phyloP scores from a whole-genome alignment of 2,329 filamentous ascomycete genomes.

The Nemania sp. region DNA sequence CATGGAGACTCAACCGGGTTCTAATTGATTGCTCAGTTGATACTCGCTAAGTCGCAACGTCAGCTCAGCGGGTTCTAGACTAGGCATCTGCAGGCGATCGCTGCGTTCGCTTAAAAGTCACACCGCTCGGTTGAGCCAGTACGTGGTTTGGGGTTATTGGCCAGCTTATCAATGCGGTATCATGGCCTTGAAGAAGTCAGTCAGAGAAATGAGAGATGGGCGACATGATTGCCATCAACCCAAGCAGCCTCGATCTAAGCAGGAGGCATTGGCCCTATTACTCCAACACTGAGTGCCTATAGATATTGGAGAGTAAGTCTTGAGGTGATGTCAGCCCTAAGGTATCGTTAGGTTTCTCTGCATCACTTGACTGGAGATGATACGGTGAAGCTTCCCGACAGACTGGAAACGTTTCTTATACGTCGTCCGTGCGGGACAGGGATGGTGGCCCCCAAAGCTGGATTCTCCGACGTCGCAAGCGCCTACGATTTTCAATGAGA shows the following conservation, averaged over 20 bases:
- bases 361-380: slow-evolving; percentile 10
- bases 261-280: slow-evolving; percentile 1
- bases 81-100: background rate
- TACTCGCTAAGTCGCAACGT: background rate
- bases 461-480: background rate
- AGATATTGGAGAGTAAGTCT: background rate
- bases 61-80: background rate
- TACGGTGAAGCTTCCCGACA: slow-evolving; percentile 15
- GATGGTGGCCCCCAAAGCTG: background rate
- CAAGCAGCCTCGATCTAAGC: background rate
- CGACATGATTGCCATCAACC: background rate
- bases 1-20: no score
- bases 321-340: slow-evolving; percentile 17
- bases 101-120: background rate
- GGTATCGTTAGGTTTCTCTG: slow-evolving; percentile 7
- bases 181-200: no score
- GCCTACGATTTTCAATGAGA: no score
- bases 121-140: background rate
- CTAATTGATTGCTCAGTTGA: no score
- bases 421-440: background rate
- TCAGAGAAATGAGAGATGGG: slow-evolving; percentile 1
- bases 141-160: slow-evolving; percentile 17
- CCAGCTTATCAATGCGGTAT: background rate
- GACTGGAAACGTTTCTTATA: slow-evolving; percentile 15
- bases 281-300: slow-evolving; percentile 6